Evolutionary conservation across 1,284 basidiomycete species (phyloP).

Genomic region (Sanguinoderma infundibulare): DNA sequence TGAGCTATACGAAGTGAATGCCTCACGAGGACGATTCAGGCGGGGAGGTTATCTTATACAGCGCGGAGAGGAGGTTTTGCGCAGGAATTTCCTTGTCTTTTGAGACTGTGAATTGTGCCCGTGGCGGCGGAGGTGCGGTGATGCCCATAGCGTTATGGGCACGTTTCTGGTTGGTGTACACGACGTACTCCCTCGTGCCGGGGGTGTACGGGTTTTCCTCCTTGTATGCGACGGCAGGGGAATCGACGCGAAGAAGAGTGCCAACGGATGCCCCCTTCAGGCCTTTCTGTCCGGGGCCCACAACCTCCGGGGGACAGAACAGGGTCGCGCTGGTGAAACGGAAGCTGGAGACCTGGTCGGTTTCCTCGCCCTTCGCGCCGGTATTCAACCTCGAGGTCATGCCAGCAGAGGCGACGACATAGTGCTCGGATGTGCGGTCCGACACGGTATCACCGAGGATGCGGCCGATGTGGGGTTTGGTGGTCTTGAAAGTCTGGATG

Average conservation of each 20-base stretch:
- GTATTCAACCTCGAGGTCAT: constrained; percentile 28
- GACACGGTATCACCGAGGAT: constrained; percentile 41
- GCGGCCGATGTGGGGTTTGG: constrained; percentile 61
- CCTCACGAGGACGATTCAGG: too few relatives aligned
- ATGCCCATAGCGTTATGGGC: neutral
- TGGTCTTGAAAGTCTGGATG: constrained; percentile 57
- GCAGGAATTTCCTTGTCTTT: neutral
- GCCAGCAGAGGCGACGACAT: constrained; percentile 35
- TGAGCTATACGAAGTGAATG: too few relatives aligned
- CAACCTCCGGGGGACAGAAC: constrained; percentile 34
- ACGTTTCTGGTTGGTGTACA: constrained; percentile 6
- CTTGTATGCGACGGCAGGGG: constrained; percentile 12
- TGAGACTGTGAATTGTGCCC: neutral
- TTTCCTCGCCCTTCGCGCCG: constrained; percentile 1
- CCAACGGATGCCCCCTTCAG: constrained; percentile 22
- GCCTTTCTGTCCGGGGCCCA: constrained; percentile 30
- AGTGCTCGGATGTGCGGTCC: constrained; percentile 4
- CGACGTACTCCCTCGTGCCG: constrained; percentile 42
- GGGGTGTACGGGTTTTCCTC: constrained; percentile 32
- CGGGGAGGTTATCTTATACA: neutral
- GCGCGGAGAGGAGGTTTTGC: neutral
- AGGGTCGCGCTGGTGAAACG: constrained; percentile 34
- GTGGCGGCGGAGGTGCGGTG: neutral
- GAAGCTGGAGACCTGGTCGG: constrained; percentile 26
- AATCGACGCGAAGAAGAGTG: constrained; percentile 19